Conservation (phyloP, 176 grass and related monocot species). For the Alloteropsis semialata region DNA sequence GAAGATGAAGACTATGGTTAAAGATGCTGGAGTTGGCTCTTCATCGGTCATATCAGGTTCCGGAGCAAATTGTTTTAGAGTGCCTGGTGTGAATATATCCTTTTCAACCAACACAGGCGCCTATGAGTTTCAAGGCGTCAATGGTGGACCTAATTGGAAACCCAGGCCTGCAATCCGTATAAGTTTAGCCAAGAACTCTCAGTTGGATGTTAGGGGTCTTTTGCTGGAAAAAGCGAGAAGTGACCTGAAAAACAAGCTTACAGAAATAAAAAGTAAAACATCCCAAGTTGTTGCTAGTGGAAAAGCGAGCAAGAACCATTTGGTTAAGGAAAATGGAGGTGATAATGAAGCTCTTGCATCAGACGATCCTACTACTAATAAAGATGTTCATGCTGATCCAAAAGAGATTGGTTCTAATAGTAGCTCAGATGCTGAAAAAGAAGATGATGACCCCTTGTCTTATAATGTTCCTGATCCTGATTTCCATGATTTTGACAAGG, state of each 20-base stretch:
- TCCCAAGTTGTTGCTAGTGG: constrained; percentile 23
- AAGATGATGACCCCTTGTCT: constrained; percentile 36
- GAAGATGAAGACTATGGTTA: constrained; percentile 4
- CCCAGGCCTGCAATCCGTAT: neutral
- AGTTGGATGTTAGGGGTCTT: neutral
- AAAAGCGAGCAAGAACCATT: constrained; percentile 20
- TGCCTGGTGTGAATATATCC: neutral
- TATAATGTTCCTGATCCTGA: constrained; percentile 67
- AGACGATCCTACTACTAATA: constrained; percentile 18
- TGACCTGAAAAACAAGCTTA: neutral
- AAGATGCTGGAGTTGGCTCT: constrained; percentile 9
- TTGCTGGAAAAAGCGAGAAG: constrained; percentile 10
- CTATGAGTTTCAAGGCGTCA: constrained; percentile 12
- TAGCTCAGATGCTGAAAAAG: constrained; percentile 30
- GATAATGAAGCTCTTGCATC: constrained; percentile 27
- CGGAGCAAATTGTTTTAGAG: constrained; percentile 4
- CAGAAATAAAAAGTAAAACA: neutral
- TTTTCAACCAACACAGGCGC: neutral
- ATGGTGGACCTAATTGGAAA: constrained; percentile 24
- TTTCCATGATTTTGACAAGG: constrained; percentile 71
- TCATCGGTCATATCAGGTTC: neutral
- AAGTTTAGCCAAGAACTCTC: neutral
- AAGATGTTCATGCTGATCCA: constrained; percentile 17
- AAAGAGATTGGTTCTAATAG: constrained; percentile 21
- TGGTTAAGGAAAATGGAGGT: constrained; percentile 28